Evolutionary conservation across 108 stramenopile genomes (phyloP), one percentile per base, ranked within the genome.

Genomic region (Cyclotella sp.): DNA sequence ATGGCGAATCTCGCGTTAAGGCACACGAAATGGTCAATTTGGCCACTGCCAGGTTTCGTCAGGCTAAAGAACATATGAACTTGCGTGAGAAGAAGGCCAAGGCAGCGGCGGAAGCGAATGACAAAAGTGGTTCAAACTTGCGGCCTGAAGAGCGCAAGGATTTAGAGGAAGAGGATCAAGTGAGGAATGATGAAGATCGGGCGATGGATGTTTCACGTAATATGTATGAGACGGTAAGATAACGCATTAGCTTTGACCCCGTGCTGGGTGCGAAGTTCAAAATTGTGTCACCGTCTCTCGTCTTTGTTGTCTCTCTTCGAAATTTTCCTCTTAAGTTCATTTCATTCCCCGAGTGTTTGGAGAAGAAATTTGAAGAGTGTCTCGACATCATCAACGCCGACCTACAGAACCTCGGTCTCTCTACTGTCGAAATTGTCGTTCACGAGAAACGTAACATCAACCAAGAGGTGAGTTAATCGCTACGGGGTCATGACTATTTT

Each of bases 311-410:
- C 47, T n/a, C n/a, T 49, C 46, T 19, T 45, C 13, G 44, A 12
- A 9, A 12, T 13, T 43, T 12, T 21, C 12, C 22, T 28, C 28
- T 51, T 21, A 22, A 78, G 77, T 40, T 42, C 11, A 68, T 79
- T 53, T 49, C 78, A 30, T 79, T 79, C 41, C 78, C 78, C n/a
- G 78, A 79, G 16, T 79, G 78, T 22, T 1, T 72, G 0, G 71
- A 71, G 30, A 45, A 54, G 21, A 13, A 62, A 30, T 62, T 79
- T 9, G 58, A 72, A 42, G 65, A 68, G 46, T 79, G 78, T 65
- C 30, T 79, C 1, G 45, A 47, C 18, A 68, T 53, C 9, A 72
- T 79, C 58, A 72, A 67, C 24, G 24, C 26, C 9, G 54, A 79
- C 42, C 55, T 73, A 19, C 8, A 4, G 0, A 27, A 12, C 24